Percentiles rank a stretch among this genome's conserved stretches.
phyloP scores from a whole-genome alignment of 2,329 filamentous ascomycete species.

The Cylindrodendrum hubeiense region DNA sequence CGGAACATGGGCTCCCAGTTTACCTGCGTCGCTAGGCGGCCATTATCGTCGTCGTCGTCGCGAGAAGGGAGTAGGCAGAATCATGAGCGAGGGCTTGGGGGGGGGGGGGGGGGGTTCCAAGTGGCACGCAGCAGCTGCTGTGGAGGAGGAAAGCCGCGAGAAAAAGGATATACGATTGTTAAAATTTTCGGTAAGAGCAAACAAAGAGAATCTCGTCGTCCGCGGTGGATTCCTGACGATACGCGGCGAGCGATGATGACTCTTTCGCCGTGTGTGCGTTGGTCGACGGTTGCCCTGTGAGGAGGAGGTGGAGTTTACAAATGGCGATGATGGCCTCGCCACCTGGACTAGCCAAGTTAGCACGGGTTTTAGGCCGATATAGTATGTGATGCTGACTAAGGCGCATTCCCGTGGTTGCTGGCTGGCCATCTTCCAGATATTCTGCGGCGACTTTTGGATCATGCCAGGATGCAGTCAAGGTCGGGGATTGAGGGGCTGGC shows the following conservation, averaged over 20 bases:
- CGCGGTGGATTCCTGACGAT: slow-evolving; percentile 1
- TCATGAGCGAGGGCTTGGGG: background rate
- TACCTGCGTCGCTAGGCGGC: background rate
- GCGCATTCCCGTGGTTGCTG: background rate
- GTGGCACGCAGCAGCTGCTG: background rate
- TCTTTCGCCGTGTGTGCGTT: slow-evolving; percentile 29
- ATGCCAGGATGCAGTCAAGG: too few relatives aligned
- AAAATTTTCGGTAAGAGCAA: background rate
- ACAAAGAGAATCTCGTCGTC: background rate
- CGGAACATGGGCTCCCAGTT: background rate
- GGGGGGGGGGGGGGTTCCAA: background rate
- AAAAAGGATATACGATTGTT: background rate
- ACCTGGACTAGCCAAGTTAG: background rate
- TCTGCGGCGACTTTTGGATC: too few relatives aligned
- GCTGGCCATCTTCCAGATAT: background rate
- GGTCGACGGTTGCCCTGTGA: background rate
- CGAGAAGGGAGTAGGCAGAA: background rate
- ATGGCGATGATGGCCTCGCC: slow-evolving; percentile 14
- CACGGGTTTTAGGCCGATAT: slow-evolving; percentile 3
- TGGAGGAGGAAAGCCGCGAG: background rate
- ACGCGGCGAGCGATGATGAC: slow-evolving; percentile 20
- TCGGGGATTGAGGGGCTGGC: too few relatives aligned
- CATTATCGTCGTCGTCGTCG: slow-evolving; percentile 10
- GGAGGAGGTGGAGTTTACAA: slow-evolving; percentile 21
- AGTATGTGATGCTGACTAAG: background rate